These are phyloP conservation scores for Oemleria cerasiformis DNA, from an alignment of 306 rosid genomes.

Conservation along the genomic window DNA sequence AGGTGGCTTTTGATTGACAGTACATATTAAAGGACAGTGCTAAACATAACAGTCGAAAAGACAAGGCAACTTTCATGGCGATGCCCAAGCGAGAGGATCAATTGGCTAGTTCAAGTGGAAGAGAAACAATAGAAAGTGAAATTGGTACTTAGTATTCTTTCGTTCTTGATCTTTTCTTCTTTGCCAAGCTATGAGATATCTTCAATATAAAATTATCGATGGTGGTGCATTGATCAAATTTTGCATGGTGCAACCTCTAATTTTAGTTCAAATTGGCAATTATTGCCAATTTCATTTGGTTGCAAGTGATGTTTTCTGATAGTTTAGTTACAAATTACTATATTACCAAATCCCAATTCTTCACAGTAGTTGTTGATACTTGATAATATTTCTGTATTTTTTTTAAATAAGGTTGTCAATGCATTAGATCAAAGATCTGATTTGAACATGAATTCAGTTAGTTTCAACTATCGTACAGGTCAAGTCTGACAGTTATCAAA, in stretches of 20 bases:
- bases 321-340: background rate
- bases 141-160: conserved; percentile 32
- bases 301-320: background rate
- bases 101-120: conserved; percentile 45
- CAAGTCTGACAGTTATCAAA: background rate
- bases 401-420: background rate
- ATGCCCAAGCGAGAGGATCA: conserved; percentile 66
- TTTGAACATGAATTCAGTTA: background rate
- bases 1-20: conserved; percentile 47
- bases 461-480: background rate
- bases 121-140: conserved; percentile 51
- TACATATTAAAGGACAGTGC: conserved; percentile 75
- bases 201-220: background rate
- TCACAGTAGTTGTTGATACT: background rate
- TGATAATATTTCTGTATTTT: background rate
- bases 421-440: background rate
- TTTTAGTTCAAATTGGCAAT: background rate
- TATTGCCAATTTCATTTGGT: background rate
- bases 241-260: background rate
- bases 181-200: background rate
- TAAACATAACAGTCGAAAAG: conserved; percentile 54
- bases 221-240: background rate
- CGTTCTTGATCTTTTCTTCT: background rate
- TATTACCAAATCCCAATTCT: background rate
- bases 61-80: conserved; percentile 55